phyloP scores from a whole-genome alignment of 2,329 filamentous ascomycete species.

The Xylaria sp. region DNA sequence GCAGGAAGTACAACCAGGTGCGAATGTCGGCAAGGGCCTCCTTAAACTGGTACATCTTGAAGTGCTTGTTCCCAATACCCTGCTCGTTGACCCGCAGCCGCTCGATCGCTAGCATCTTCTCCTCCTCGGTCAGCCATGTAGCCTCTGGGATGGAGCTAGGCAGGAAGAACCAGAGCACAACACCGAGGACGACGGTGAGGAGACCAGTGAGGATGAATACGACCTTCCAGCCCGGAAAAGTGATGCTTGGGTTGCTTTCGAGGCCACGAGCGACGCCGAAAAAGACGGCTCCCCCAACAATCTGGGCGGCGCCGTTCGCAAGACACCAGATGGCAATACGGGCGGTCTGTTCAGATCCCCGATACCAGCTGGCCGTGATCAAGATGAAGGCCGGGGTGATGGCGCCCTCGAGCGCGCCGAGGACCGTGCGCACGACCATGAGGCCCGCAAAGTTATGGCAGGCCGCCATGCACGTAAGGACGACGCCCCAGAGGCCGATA shows the following conservation, averaged over 20 bases:
- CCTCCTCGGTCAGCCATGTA: conserved; percentile 52
- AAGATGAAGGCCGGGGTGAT: conserved; percentile 57
- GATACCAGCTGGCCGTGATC: conserved; percentile 65
- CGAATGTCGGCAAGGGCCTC: conserved; percentile 61
- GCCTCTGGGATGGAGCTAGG: conserved; percentile 54
- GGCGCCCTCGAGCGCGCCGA: conserved; percentile 58
- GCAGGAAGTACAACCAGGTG: conserved; percentile 61
- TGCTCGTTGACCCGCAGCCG: conserved; percentile 58
- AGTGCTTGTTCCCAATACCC: conserved; percentile 55
- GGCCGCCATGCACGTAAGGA: conserved; percentile 55
- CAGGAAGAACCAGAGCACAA: conserved; percentile 50
- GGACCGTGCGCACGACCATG: conserved; percentile 56
- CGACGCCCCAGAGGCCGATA: conserved; percentile 55
- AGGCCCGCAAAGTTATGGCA: conserved; percentile 52
- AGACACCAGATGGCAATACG: conserved; percentile 59
- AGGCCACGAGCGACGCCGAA: neutral
- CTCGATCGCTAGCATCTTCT: conserved; percentile 58
- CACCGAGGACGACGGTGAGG: conserved; percentile 51
- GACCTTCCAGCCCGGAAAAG: conserved; percentile 37
- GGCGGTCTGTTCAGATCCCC: conserved; percentile 59
- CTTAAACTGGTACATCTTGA: conserved; percentile 53
- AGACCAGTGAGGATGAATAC: conserved; percentile 59
- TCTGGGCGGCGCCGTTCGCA: neutral
- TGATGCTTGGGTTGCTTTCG: neutral
- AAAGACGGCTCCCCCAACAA: neutral